Conservation (phyloP, 352 stramenopile genomes). For the Globisporangium takayamanum region DNA sequence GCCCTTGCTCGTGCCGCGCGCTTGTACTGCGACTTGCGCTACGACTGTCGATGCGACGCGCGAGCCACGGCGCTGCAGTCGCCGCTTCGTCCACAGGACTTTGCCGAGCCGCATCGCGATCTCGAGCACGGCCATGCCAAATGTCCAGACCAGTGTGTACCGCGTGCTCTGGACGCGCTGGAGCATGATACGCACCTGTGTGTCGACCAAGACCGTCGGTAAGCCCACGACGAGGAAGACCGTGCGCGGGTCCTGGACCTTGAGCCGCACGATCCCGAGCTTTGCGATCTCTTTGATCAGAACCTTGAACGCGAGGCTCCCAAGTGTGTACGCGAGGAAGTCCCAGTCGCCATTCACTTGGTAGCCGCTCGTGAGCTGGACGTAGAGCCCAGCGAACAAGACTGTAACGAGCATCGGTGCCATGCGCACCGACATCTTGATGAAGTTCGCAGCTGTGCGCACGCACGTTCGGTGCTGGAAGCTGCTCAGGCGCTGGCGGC, state of each 20-base stretch:
- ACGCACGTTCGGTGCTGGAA: no score
- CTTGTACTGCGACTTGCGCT: background rate
- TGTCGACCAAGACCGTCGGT: slow-evolving; percentile 41
- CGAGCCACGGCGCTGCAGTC: background rate
- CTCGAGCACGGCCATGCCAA: slow-evolving; percentile 28
- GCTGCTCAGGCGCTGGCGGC: background rate
- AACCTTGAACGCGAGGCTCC: slow-evolving; percentile 7
- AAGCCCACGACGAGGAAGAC: slow-evolving; percentile 31
- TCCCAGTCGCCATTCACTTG: background rate
- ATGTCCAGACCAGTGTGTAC: slow-evolving; percentile 19
- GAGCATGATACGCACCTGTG: slow-evolving; percentile 32
- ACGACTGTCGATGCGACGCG: background rate
- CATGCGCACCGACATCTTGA: slow-evolving; percentile 4
- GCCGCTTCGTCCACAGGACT: slow-evolving; percentile 7
- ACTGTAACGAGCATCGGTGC: background rate
- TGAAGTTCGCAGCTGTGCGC: background rate
- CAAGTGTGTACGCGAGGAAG: slow-evolving; percentile 9
- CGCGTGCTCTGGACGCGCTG: slow-evolving; percentile 19
- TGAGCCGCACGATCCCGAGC: slow-evolving; percentile 19
- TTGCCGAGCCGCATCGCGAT: slow-evolving; percentile 23
- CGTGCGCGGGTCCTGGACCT: slow-evolving; percentile 26
- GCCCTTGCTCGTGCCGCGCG: background rate
- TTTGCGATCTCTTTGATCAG: slow-evolving; percentile 25
- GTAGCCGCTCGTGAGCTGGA: slow-evolving; percentile 3
- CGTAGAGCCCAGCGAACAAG: slow-evolving; percentile 5